Percentiles rank a stretch among this genome's conserved stretches.
These are phyloP conservation scores for Thielaviopsis musarum DNA, from an alignment of 2,329 filamentous ascomycete genomes.

Conservation along the genomic window DNA sequence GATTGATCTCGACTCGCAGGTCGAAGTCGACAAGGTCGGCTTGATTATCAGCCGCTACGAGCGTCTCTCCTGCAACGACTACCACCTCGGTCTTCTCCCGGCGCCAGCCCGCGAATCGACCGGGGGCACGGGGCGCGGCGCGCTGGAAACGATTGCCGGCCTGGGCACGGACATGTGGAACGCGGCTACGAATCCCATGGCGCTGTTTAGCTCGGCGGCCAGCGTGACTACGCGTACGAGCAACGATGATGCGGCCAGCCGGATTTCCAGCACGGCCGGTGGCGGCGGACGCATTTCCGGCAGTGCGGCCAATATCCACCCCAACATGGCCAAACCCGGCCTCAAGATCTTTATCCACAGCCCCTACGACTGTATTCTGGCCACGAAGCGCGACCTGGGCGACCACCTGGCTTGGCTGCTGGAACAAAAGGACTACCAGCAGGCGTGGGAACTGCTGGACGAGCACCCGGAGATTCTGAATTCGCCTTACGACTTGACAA, in stretches of 20 bases:
- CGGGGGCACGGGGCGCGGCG: constrained; percentile 37
- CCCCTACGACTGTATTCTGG: constrained; percentile 90
- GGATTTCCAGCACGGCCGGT: constrained; percentile 21
- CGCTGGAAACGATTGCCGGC: constrained; percentile 59
- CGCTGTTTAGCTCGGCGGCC: constrained; percentile 72
- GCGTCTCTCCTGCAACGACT: constrained; percentile 72
- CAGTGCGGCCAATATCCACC: constrained; percentile 28
- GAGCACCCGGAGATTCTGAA: constrained; percentile 62
- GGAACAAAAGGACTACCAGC: constrained; percentile 62
- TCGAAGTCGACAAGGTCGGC: constrained; percentile 74
- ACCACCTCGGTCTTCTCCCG: constrained; percentile 73
- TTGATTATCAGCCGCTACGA: constrained; percentile 77
- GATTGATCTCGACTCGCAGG: constrained; percentile 74
- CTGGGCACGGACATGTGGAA: constrained; percentile 73
- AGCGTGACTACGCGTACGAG: constrained; percentile 44
- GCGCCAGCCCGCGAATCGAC: constrained; percentile 34
- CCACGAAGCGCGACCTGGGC: constrained; percentile 67
- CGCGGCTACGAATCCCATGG: constrained; percentile 70
- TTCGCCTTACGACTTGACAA: constrained; percentile 26
- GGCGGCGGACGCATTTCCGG: constrained; percentile 18
- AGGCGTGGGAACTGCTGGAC: constrained; percentile 79
- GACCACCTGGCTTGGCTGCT: constrained; percentile 81
- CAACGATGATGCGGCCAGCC: constrained; percentile 37
- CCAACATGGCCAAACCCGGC: constrained; percentile 37
- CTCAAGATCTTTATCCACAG: constrained; percentile 83